phyloP scores from a whole-genome alignment of 495 filamentous ascomycete species.

The Penicillium pancosmium region DNA sequence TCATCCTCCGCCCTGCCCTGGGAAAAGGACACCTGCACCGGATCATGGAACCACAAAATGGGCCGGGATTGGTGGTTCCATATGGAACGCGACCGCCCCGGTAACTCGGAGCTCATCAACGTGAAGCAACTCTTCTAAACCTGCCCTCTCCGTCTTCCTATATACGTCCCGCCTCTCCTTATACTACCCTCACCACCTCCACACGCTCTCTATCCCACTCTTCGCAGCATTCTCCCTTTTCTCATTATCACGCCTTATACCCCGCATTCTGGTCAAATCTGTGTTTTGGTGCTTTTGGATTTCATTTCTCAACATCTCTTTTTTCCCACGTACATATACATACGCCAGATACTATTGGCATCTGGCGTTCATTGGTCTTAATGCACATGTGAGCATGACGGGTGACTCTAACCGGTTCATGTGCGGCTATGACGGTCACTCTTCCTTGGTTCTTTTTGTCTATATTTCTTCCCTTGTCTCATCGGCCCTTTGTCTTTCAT shows the following conservation, averaged over 20 bases:
- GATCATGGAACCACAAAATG: conserved; percentile 50
- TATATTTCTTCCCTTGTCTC: not conserved
- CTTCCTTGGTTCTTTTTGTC: conserved; percentile 1
- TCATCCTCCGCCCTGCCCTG: conserved; percentile 38
- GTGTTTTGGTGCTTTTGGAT: conserved; percentile 14
- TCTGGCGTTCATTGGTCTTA: conserved; percentile 10
- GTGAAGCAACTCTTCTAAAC: conserved; percentile 44
- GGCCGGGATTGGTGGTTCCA: conserved; percentile 56
- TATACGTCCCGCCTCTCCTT: not conserved
- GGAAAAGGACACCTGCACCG: conserved; percentile 51
- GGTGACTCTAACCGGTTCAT: conserved; percentile 7
- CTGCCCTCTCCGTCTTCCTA: not conserved
- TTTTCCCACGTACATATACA: conserved; percentile 11
- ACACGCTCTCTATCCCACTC: not conserved
- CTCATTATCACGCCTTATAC: conserved; percentile 32
- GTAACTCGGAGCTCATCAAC: conserved; percentile 42
- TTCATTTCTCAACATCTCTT: conserved; percentile 17
- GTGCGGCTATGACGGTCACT: conserved; percentile 6
- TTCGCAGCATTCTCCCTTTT: not conserved
- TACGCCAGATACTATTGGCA: conserved; percentile 5
- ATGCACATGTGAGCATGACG: conserved; percentile 19
- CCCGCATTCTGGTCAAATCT: conserved; percentile 26
- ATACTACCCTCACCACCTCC: not conserved
- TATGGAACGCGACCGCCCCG: conserved; percentile 50
- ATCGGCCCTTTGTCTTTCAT: not conserved